Base-by-base conservation (phyloP, 176 grass and related monocot species). In the Eremochloa ophiuroides region DNA sequence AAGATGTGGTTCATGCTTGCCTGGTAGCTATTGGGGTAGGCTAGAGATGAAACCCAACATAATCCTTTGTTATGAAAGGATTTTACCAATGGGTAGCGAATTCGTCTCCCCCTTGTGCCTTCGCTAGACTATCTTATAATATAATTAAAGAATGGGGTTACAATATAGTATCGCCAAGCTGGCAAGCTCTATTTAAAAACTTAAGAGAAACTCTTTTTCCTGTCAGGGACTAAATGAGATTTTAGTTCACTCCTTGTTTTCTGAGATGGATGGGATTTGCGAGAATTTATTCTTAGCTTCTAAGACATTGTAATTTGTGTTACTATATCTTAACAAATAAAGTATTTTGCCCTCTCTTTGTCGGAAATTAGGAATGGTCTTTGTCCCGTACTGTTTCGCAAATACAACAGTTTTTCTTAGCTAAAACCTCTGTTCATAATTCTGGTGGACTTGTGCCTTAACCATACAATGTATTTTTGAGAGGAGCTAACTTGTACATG, bases 391-490 rank as follows among this genome's bases (percentile, higher is more conserved):
- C 22, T 27, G 28, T 80, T 90, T 46, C 73, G 67, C 34, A 28
- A 63, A 23, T 75, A 67, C 34, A 71, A 22, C 22, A 30, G 23
- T 30, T 39, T 48, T 38, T 47, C 14, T 35, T 87, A 34, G 29
- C 16, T 71, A 51, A 73, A 74, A 25, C 61, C 65, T 10, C 42
- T n/a, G 73, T 75, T 75, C 30, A 22, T 85, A 74, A 5, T 35
- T 37, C 10, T 77, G 46, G 79, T 87, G 73, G 51, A 73, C 37
- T 73, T 79, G 47, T 74, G 72, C 12, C 79, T 38, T 60, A 73
- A 66, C 62, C 25, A 29, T 79, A 73, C 63, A 82, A 29, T 78
- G 31, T 68, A 69, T 76, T 81, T 75, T 73, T 70, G n/a, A 22
- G 53, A 56, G 64, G 39, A 61, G 67, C 67, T 85, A 47, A 60